Evolutionary conservation across 192 early-diverging fungal species (phyloP), one percentile per base, ranked within the genome.

Genomic region (Irineochytrium annulatum): DNA sequence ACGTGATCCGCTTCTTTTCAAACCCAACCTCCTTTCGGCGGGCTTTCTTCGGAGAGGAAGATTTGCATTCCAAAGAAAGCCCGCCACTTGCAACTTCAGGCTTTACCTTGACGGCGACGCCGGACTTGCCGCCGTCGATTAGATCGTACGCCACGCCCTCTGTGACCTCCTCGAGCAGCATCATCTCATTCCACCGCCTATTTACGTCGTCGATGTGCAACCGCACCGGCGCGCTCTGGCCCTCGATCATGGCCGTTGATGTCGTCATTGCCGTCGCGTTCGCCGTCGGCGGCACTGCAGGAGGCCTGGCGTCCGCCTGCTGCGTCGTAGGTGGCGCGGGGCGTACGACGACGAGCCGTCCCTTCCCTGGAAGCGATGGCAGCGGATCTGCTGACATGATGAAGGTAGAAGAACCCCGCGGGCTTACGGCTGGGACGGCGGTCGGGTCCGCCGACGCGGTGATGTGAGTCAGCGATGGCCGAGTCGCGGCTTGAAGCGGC

Each of bases 161-260:
- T n/a, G n/a, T n/a, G n/a, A n/a, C n/a, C n/a, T n/a, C n/a, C n/a
- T n/a, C n/a, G n/a, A n/a, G n/a, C n/a, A n/a, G n/a, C 46, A 49
- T 49, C 46, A 49, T 49, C 24, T 49, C 46, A 22, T 49, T 49
- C 46, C 46, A 49, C 46, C 46, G 13, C 22, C 46, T 14, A 22
- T 49, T 49, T 14, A 49, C 26, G 46, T 8, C 46, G 8, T 49
- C 46, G 26, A 49, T 49, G 11, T 22, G 11, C 17, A 24, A 49
- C 6, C 11, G 8, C n/a, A 41, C n/a, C 37, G 37, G 37, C n/a
- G 8, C 37, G 8, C 8, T 8, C 8, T 8, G 37, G 8, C 11
- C 11, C 11, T 41, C n/a, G 8, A n/a, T 13, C 8, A n/a, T 13
- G n/a, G 37, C 37, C n/a, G 37, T 41, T 41, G 8, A 13, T 8